These are phyloP conservation scores for Meredithiella fracta DNA, from an alignment of 2,329 filamentous ascomycete genomes.

Conservation along the genomic window DNA sequence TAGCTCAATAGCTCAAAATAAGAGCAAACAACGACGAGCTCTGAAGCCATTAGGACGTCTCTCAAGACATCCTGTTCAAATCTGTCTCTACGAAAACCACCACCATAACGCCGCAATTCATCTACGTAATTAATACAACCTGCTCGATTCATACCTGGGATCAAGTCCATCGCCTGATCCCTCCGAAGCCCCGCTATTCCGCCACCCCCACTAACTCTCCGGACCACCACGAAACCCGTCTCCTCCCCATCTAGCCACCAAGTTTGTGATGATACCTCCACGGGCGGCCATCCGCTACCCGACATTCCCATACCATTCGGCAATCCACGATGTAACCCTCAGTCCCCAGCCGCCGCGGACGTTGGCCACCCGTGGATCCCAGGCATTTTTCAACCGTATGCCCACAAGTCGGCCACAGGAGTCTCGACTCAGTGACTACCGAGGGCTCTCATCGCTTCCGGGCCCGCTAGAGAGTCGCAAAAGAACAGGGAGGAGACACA, in stretches of 20 bases:
- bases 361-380: background rate
- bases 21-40: too few relatives aligned
- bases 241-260: background rate
- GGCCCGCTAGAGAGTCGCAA: conserved; percentile 40
- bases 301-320: background rate
- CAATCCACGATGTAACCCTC: background rate
- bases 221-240: background rate
- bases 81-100: background rate
- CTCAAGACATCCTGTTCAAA: background rate
- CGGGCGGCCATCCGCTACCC: conserved; percentile 4
- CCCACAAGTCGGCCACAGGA: background rate
- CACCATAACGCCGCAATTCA: background rate
- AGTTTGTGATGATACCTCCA: conserved; percentile 3
- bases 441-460: conserved; percentile 26
- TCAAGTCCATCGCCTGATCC: too few relatives aligned
- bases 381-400: background rate
- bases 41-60: too few relatives aligned
- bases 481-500: conserved; percentile 35
- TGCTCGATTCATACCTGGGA: too few relatives aligned
- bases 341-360: background rate
- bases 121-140: too few relatives aligned
- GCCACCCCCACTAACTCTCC: background rate
- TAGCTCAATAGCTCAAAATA: background rate
- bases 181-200: background rate
- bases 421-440: background rate